phyloP scores from a whole-genome alignment of 2,329 filamentous ascomycete species.

The Truncatella angustata region DNA sequence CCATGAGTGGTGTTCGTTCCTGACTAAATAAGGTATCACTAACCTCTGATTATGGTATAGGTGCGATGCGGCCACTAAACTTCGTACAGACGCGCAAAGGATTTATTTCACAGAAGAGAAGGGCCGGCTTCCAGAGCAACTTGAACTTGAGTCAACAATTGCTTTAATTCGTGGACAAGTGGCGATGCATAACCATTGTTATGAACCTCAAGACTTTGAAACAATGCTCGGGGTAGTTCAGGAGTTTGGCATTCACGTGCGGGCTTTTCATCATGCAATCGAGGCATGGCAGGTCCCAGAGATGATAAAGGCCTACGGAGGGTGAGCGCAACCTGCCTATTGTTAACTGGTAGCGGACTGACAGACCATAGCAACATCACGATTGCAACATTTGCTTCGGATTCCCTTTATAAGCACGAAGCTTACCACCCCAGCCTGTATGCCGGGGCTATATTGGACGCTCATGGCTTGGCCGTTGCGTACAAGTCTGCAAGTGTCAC shows the following conservation, averaged over 20 bases:
- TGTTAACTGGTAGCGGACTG: not conserved
- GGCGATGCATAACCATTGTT: constrained; percentile 43
- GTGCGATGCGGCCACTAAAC: not conserved
- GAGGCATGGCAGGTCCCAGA: constrained; percentile 38
- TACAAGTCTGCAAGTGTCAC: constrained; percentile 36
- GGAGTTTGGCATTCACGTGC: constrained; percentile 40
- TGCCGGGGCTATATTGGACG: constrained; percentile 36
- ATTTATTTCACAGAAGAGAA: constrained; percentile 1
- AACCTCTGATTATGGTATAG: no score
- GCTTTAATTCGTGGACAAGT: constrained; percentile 39
- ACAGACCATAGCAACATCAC: constrained; percentile 33
- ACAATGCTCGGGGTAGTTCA: constrained; percentile 40
- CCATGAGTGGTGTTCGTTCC: no score
- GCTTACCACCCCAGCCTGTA: constrained; percentile 38
- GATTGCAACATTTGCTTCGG: constrained; percentile 41
- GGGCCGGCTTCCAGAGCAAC: constrained; percentile 24
- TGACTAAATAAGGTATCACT: no score
- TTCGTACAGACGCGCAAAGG: not conserved
- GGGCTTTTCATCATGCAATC: constrained; percentile 40
- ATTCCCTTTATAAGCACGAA: constrained; percentile 40
- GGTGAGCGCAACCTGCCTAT: constrained; percentile 24
- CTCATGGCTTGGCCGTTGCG: constrained; percentile 38
- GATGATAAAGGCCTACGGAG: constrained; percentile 35
- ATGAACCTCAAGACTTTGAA: constrained; percentile 41
- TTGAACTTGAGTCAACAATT: constrained; percentile 39